Conservation (phyloP, 1,139 yeast genomes). For the Scheffersomyces segobiensis region DNA sequence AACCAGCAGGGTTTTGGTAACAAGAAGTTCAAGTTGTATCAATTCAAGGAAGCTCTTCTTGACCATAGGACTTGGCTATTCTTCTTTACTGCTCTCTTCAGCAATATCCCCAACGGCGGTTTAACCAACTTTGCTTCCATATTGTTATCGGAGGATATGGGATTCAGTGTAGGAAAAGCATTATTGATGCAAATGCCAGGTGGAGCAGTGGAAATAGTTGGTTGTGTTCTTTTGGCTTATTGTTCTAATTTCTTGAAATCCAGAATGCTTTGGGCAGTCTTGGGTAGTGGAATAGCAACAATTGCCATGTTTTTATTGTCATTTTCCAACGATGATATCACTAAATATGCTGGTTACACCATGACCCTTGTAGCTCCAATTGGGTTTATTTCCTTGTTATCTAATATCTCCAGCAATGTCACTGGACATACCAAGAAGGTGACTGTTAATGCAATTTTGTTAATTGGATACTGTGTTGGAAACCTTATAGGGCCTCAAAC, state of each 20-base stretch:
- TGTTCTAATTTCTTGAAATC: slow-evolving; percentile 8
- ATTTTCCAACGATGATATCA: slow-evolving; percentile 28
- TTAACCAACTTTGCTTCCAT: slow-evolving; percentile 15
- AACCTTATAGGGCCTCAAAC: slow-evolving; percentile 13
- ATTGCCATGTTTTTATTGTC: slow-evolving; percentile 5
- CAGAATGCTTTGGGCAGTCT: slow-evolving; percentile 45
- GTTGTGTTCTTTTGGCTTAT: slow-evolving; percentile 33
- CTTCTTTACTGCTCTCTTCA: slow-evolving; percentile 9
- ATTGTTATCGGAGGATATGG: slow-evolving; percentile 44
- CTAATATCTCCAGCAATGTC: slow-evolving; percentile 8
- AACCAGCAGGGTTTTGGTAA: slow-evolving; percentile 18
- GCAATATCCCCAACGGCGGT: slow-evolving; percentile 10
- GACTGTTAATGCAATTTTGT: slow-evolving; percentile 8
- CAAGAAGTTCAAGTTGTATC: slow-evolving; percentile 13
- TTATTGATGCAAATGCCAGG: slow-evolving; percentile 35
- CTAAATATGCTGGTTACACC: slow-evolving; percentile 11
- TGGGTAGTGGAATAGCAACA: slow-evolving; percentile 18
- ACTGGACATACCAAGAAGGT: slow-evolving; percentile 12
- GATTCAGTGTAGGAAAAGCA: slow-evolving; percentile 39
- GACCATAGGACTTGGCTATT: slow-evolving; percentile 16
- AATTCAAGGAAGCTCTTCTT: slow-evolving; percentile 15
- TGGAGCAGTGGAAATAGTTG: slow-evolving; percentile 42
- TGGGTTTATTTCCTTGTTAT: slow-evolving; percentile 9
- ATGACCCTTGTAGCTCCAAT: slow-evolving; percentile 10
- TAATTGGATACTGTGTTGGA: slow-evolving; percentile 11